Conservation (phyloP, 768 basidiomycete species). For the Pulveroboletus frians region DNA sequence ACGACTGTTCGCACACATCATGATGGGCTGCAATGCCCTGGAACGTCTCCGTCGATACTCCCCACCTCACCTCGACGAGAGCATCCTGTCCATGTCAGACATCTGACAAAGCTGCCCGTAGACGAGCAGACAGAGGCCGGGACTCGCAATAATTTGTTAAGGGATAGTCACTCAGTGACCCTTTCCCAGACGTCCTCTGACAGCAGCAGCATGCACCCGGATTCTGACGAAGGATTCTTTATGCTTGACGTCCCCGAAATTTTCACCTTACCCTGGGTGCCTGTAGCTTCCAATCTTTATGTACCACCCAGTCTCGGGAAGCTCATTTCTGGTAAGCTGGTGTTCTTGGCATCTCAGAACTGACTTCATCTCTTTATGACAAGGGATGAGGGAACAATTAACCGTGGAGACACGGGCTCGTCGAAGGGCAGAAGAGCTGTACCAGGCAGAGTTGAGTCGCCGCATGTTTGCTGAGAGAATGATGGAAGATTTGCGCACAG, state of each 20-base stretch:
- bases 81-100: neutral
- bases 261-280: constrained; percentile 32
- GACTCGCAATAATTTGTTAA: neutral
- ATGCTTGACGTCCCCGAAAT: constrained; percentile 34
- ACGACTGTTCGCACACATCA: neutral
- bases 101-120: neutral
- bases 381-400: constrained; percentile 34
- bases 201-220: neutral
- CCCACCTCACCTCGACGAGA: neutral
- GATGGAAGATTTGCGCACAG: constrained; percentile 14
- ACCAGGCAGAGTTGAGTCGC: constrained; percentile 27
- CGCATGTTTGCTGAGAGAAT: constrained; percentile 30
- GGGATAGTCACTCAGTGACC: neutral
- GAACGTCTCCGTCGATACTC: neutral
- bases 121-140: neutral
- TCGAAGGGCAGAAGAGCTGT: constrained; percentile 29
- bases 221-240: constrained; percentile 24
- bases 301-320: constrained; percentile 33
- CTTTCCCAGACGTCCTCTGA: neutral
- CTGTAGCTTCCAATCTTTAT: constrained; percentile 25
- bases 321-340: constrained; percentile 31
- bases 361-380: neutral
- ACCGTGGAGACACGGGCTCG: constrained; percentile 30
- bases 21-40: neutral
- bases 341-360: neutral